These are phyloP conservation scores for Ceratocystis cubensis DNA, from an alignment of 2,329 filamentous ascomycete species.

Conservation along the genomic window DNA sequence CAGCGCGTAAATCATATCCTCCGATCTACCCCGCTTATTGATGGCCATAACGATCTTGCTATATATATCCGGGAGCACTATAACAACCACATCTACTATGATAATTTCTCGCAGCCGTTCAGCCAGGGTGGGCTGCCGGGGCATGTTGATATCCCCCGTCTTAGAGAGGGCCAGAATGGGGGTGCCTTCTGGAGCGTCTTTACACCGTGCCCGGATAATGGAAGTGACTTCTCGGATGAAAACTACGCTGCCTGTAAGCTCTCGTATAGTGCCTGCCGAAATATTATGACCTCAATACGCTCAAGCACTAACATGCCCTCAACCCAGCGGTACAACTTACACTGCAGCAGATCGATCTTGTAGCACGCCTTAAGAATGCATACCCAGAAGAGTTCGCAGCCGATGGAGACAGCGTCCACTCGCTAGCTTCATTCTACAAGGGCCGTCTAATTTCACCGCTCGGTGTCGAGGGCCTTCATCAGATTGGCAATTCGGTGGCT, in stretches of 20 bases:
- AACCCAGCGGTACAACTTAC: conserved; percentile 51
- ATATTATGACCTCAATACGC: neutral
- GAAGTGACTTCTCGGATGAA: conserved; percentile 58
- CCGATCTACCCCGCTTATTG: conserved; percentile 33
- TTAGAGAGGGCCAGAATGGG: conserved; percentile 58
- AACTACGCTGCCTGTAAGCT: conserved; percentile 54
- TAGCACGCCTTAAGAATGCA: conserved; percentile 46
- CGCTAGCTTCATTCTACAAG: conserved; percentile 46
- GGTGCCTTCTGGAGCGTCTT: conserved; percentile 93
- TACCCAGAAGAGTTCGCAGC: conserved; percentile 62
- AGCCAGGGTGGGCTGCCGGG: conserved; percentile 52
- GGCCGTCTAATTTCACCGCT: conserved; percentile 63
- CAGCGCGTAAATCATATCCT: conserved; percentile 16
- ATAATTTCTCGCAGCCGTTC: conserved; percentile 63
- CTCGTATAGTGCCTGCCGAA: neutral
- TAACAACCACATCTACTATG: conserved; percentile 64
- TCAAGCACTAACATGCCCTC: conserved; percentile 12
- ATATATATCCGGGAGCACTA: conserved; percentile 55
- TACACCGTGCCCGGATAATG: conserved; percentile 60
- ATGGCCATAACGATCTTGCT: conserved; percentile 83
- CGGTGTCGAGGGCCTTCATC: conserved; percentile 79
- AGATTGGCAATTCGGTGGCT: conserved; percentile 73
- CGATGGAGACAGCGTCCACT: conserved; percentile 46
- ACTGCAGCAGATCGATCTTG: conserved; percentile 62
- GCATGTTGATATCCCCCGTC: conserved; percentile 69